Evolutionary conservation across 495 filamentous ascomycete species (phyloP).

Genomic region (Apiosordaria backusii): DNA sequence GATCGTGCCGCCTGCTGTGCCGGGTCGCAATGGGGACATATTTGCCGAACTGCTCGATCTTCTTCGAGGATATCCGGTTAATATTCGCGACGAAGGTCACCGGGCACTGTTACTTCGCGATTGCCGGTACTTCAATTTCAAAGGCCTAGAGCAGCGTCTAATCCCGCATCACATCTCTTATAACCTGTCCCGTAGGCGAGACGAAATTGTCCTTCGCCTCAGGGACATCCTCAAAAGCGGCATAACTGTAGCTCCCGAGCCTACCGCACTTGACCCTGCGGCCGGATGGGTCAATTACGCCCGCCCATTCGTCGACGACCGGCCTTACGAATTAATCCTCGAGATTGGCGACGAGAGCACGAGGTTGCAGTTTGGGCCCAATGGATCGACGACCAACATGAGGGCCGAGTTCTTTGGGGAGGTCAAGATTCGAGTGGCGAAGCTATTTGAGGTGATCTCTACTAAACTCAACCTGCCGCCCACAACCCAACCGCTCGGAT

Average conservation of each 20-base stretch:
- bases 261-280: conserved; percentile 31
- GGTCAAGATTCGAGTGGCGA: conserved; percentile 62
- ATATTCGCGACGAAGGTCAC: conserved; percentile 73
- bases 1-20: conserved; percentile 76
- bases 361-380: conserved; percentile 50
- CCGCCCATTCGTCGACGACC: conserved; percentile 77
- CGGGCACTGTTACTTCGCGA: conserved; percentile 77
- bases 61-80: conserved; percentile 80
- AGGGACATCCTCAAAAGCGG: conserved; percentile 85
- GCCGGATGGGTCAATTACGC: conserved; percentile 71
- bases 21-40: conserved; percentile 71
- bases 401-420: conserved; percentile 67
- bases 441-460: conserved; percentile 73
- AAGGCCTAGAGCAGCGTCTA: conserved; percentile 82
- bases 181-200: conserved; percentile 61
- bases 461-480: conserved; percentile 73
- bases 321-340: conserved; percentile 67
- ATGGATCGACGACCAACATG: not conserved
- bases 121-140: conserved; percentile 89
- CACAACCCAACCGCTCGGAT: conserved; percentile 59
- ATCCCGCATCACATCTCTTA: conserved; percentile 74
- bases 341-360: conserved; percentile 72
- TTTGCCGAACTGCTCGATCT: conserved; percentile 84
- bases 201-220: conserved; percentile 79
- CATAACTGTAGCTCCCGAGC: conserved; percentile 59